Base-by-base conservation (phyloP, 768 basidiomycete species). In the Coprinopsis cinerea region DNA sequence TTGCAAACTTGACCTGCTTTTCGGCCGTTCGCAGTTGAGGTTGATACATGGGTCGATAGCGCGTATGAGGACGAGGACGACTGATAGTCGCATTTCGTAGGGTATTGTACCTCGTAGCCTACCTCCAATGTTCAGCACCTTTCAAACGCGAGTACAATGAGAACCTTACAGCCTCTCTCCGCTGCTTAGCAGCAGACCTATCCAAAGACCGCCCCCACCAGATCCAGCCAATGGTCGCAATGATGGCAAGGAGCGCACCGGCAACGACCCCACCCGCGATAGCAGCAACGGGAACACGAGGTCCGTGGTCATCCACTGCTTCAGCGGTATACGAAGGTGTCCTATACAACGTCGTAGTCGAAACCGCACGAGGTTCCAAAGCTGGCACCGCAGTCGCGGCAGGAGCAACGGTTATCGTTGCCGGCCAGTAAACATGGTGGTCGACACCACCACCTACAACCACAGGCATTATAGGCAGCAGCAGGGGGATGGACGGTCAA, bases 221-320 rank as follows among this genome's bases (percentile, higher is more conserved):
- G 35, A 68, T 59, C 77, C 78, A 82, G 18, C 64, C 65, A 34
- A 72, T 51, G 6, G 72, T 70, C 3, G 67, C 59, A 5, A 64
- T 57, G 15, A 80, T 48, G 4, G 76, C 78, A 10, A 82, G 64
- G 6, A 70, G 45, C 25, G 71, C 66, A 18, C 81, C 81, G 0
- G 66, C 79, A 2, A 59, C 66, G 0, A 70, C 63, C 7, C 79
- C 79, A 4, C 78, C 78, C 4, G 66, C 75, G 52, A 82, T 75
- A 10, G 76, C 73, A 10, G 59, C 72, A 9, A 81, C 59, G 6
- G 79, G 79, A 5, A 79, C 26, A 32, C 44, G 26, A 5, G 44
- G 44, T 18, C 17, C 11, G 4, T 11, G 6, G 25, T 45, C 44
- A 7, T 7, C 18, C 25, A 14, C 6, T 15, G 44, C 7, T 15